These are phyloP conservation scores for Lolium multiflorum DNA, from an alignment of 176 grass and related monocot species.

Conservation along the genomic window DNA sequence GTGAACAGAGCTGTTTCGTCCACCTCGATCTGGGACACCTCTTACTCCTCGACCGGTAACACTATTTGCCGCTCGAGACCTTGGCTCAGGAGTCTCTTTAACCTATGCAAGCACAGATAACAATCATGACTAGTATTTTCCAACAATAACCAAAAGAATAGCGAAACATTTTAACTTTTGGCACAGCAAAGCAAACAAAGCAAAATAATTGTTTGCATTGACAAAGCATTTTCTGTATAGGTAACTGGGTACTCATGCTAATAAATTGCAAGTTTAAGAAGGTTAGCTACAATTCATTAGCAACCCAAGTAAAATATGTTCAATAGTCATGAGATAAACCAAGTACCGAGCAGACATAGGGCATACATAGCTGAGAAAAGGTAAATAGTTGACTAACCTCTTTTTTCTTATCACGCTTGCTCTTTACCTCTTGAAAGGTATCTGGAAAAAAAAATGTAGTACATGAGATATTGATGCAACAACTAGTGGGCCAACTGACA, in stretches of 20 bases:
- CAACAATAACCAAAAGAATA: constrained; percentile 25
- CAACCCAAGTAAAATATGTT: constrained; percentile 23
- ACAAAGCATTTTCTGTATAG: constrained; percentile 8
- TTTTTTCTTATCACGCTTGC: constrained; percentile 87
- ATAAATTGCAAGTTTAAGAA: neutral
- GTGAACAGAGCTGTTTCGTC: constrained; percentile 57
- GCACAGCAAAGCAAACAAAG: neutral
- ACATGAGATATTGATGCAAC: constrained; percentile 38
- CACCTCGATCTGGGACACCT: constrained; percentile 68
- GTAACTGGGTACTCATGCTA: neutral
- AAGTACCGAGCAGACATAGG: neutral
- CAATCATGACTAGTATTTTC: constrained; percentile 22
- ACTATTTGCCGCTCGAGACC: constrained; percentile 72
- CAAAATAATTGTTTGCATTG: neutral
- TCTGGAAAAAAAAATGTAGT: constrained; percentile 53
- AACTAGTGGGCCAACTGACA: neutral
- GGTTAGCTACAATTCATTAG: constrained; percentile 10
- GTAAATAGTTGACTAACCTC: constrained; percentile 48
- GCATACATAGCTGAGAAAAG: constrained; percentile 15
- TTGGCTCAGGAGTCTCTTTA: constrained; percentile 77
- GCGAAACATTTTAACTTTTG: constrained; percentile 6
- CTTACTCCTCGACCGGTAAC: constrained; percentile 62
- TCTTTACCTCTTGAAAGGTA: constrained; percentile 90
- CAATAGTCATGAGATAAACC: constrained; percentile 10
- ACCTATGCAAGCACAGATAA: constrained; percentile 52